phyloP scores from a whole-genome alignment of 306 rosid species.

The Dalbergia cochinchinensis region DNA sequence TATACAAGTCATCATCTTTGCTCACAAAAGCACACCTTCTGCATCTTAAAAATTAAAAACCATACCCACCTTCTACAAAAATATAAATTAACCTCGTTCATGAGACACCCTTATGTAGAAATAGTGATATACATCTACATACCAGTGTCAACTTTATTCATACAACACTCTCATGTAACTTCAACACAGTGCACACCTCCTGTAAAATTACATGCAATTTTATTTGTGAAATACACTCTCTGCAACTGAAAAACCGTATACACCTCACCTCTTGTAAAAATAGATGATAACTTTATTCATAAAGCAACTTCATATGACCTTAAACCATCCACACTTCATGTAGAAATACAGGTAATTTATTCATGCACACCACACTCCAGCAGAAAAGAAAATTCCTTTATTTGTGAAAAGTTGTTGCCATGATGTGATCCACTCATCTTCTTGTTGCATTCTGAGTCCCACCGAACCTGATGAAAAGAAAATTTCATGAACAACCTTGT shows the following conservation, averaged over 20 bases:
- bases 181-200: no score
- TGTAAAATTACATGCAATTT: no score
- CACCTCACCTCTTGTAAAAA: neutral
- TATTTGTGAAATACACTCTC: no score
- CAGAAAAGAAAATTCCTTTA: neutral
- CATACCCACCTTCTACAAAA: neutral
- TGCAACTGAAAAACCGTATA: neutral
- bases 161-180: no score
- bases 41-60: neutral
- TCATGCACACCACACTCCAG: constrained; percentile 22
- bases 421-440: neutral
- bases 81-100: neutral
- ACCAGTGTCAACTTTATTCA: no score
- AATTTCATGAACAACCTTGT: neutral
- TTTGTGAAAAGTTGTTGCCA: neutral
- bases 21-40: no score
- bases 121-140: no score
- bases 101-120: no score
- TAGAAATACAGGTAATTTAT: neutral
- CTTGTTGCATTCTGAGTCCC: neutral
- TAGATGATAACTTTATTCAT: neutral
- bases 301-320: neutral
- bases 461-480: neutral
- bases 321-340: neutral
- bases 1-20: no score